Conservation (phyloP, 208 protist species). For the Naegleria gruberi region DNA sequence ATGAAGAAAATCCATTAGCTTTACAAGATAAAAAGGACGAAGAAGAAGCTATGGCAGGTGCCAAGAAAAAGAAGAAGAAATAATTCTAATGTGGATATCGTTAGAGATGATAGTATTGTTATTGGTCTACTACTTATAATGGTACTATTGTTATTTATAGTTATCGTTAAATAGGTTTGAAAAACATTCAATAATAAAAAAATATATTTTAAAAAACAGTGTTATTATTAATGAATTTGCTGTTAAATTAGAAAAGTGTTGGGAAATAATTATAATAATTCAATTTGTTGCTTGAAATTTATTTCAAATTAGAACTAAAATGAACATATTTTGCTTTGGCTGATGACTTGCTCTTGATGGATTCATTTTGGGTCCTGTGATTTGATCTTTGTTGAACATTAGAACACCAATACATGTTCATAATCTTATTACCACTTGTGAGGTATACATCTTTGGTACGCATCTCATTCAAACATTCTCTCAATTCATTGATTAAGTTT, state of each 20-base stretch:
- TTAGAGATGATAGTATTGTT: no score
- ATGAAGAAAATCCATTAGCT: background rate
- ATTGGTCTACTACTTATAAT: no score
- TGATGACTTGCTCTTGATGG: background rate
- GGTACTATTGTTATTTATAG: no score
- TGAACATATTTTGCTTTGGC: background rate
- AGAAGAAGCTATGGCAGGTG: background rate
- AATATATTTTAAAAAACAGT: no score
- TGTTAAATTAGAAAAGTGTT: no score
- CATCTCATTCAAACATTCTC: background rate
- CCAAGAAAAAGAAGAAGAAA: slow-evolving; percentile 2
- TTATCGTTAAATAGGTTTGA: no score
- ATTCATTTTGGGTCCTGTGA: background rate
- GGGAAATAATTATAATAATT: no score
- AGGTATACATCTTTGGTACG: background rate
- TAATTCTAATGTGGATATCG: no score
- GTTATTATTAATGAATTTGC: no score
- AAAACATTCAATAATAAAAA: no score
- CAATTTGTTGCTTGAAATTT: no score
- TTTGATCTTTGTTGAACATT: background rate
- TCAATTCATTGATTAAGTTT: background rate
- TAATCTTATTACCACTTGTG: background rate
- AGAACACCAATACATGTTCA: background rate
- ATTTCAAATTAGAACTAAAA: no score
- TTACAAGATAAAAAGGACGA: background rate